Base-by-base conservation (phyloP, 2,329 filamentous ascomycete genomes). In the Scytalidium lignicola region DNA sequence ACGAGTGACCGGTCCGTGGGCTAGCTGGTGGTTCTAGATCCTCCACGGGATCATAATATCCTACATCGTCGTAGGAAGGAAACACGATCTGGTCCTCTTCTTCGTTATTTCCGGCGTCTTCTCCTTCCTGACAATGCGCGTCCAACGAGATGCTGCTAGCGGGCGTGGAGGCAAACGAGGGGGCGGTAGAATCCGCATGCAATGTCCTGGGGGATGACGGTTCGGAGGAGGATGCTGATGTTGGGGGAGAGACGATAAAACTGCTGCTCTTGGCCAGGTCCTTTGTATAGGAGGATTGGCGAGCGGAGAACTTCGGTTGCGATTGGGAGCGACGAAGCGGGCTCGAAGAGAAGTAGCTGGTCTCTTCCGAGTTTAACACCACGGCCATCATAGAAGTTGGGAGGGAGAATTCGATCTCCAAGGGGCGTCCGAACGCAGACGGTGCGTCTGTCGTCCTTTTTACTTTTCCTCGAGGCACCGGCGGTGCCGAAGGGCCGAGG, bases 111-210 rank as follows among this genome's bases (percentile, higher is more conserved):
- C 97, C 91, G 68, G 96, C 90, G 55, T 80, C 83, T 89, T 92
- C 96, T 53, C 92, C 83, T 64, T 97, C 88, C 13, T 90, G 95
- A 43, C 96, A 79, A 64, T 96, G 96, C 69, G 96, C 96, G 90
- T 56, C 90, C 78, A 42, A 90, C 76, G 22, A 84, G 78, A 65
- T 67, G 56, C 78, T 85, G 58, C 80, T 83, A 17, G 78, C 76
- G 3, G 82, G 78, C 2, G 82, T 86, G 2, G 83, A 85, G 20
- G 74, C 72, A 62, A 75, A 79, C 2, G 82, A 84, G 3, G 76
- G 74, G 61, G 75, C 70, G 19, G 70, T 43, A 63, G 70, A 79
- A 54, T 80, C 78, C 48, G 69, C 70, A 48, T 75, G 73, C 29
- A 74, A 53, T 13, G 74, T 74, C 47, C 71, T 71, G 21, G 80